Conservation (phyloP, 306 rosid genomes). For the Inga oerstediana region DNA sequence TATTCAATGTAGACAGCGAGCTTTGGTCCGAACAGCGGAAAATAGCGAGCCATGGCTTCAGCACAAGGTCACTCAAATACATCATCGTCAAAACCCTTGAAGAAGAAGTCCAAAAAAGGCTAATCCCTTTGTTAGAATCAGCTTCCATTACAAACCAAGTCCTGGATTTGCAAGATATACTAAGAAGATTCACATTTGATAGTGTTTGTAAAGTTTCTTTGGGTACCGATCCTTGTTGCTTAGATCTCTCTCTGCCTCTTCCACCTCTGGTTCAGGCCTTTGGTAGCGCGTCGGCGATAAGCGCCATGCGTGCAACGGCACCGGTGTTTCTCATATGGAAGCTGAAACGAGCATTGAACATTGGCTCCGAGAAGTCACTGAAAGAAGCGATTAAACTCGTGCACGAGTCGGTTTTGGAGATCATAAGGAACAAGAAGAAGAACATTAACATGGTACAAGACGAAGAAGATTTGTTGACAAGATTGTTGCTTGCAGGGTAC, state of each 20-base stretch:
- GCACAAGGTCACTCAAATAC: slow-evolving; percentile 51
- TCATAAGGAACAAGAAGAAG: slow-evolving; percentile 44
- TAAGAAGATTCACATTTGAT: slow-evolving; percentile 74
- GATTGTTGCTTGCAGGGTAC: slow-evolving; percentile 55
- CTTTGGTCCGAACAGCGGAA: slow-evolving; percentile 72
- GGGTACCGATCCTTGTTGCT: slow-evolving; percentile 57
- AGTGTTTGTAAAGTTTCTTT: slow-evolving; percentile 64
- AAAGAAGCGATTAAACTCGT: slow-evolving; percentile 46
- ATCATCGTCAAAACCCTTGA: slow-evolving; percentile 55
- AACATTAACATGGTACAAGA: background rate
- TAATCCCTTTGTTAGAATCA: slow-evolving; percentile 53
- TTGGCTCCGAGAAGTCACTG: slow-evolving; percentile 70
- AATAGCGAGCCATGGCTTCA: slow-evolving; percentile 75
- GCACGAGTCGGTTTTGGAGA: slow-evolving; percentile 50
- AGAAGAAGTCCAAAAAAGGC: slow-evolving; percentile 55
- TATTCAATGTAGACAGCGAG: slow-evolving; percentile 74
- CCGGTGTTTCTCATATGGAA: slow-evolving; percentile 67
- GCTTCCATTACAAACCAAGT: slow-evolving; percentile 43
- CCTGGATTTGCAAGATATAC: slow-evolving; percentile 69
- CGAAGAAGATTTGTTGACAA: slow-evolving; percentile 48
- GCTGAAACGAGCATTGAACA: slow-evolving; percentile 47
- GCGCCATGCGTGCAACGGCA: slow-evolving; percentile 55
- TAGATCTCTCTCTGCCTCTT: slow-evolving; percentile 44
- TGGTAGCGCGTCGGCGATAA: slow-evolving; percentile 61
- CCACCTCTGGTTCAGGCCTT: slow-evolving; percentile 59